Evolutionary conservation across 345 rosid species (phyloP).

Genomic region (Gossypium turneri): DNA sequence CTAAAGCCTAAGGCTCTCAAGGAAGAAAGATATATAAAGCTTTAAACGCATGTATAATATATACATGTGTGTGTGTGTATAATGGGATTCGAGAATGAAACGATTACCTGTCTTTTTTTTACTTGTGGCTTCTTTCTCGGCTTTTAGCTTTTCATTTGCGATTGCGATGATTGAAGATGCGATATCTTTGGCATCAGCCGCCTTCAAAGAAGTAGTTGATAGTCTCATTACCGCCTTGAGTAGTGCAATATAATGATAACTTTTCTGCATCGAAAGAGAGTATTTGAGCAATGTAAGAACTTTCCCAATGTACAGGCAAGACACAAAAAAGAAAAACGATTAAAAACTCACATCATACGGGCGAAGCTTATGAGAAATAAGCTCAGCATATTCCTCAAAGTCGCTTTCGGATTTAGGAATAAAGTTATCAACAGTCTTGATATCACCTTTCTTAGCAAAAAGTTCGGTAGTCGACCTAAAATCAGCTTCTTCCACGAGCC

Average conservation of each 20-base stretch:
- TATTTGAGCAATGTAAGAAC: slow-evolving; percentile 12
- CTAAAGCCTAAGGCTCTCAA: neutral
- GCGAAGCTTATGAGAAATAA: slow-evolving; percentile 66
- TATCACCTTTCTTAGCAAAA: slow-evolving; percentile 57
- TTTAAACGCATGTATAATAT: too few relatives aligned
- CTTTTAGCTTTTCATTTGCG: slow-evolving; percentile 86
- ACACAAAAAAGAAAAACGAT: neutral
- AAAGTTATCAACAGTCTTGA: slow-evolving; percentile 54
- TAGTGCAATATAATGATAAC: slow-evolving; percentile 62
- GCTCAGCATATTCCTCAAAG: slow-evolving; percentile 83
- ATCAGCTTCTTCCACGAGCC: slow-evolving; percentile 97
- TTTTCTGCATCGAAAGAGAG: slow-evolving; percentile 57
- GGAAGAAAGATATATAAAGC: neutral
- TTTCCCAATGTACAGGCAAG: neutral
- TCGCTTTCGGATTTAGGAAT: slow-evolving; percentile 96
- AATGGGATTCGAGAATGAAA: too few relatives aligned
- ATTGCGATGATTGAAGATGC: slow-evolving; percentile 77
- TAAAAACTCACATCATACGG: slow-evolving; percentile 54
- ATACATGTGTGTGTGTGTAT: too few relatives aligned
- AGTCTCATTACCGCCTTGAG: slow-evolving; percentile 84
- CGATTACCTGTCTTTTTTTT: slow-evolving; percentile 72
- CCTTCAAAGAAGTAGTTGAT: slow-evolving; percentile 63
- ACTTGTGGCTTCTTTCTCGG: slow-evolving; percentile 79
- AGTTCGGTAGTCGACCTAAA: slow-evolving; percentile 66
- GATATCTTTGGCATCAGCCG: slow-evolving; percentile 86